Evolutionary conservation across 2,329 filamentous ascomycete species (phyloP), one percentile per base, ranked within the genome.

Genomic region (Septoria petroselini): DNA sequence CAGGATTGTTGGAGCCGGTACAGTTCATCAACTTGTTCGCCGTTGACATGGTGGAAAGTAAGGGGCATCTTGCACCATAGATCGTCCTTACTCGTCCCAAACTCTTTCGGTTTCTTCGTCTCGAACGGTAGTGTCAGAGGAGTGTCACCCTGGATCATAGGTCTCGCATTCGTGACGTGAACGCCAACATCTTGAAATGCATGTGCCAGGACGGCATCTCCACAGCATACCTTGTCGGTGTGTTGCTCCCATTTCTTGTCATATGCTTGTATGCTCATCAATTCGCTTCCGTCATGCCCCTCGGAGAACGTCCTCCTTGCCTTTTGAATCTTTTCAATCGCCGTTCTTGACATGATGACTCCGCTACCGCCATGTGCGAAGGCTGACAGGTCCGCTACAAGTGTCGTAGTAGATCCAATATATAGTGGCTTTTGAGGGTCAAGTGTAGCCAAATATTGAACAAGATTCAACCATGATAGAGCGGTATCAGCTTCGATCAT

Each of bases 401-500:
- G 75, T 56, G 71, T 69, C 57, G 76, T 77, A 52, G 76, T 72
- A 17, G 74, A 75, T 29, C 76, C 79, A 21, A 81, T 70, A 58
- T 77, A 79, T 1, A 72, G 57, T 11, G 69, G 66, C 7, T 58
- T 52, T 4, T 63, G 61, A 2, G 73, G 69, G 45, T 77, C 69
- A 50, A 75, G 71, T 12, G 67, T 71, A 12, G 66, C 65, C 5
- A 79, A 67, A 50, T 76, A 72, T 4, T 70, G 71, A 43, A 76
- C 73, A 19, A 71, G 43, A 19, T 69, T 71, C 29, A 66, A 60
- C 66, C 67, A 71, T 7, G 68, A 63, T 5, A 73, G 53, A 50
- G 71, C 77, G 34, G 76, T 79, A 58, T 80, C 76, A 1, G 73
- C 73, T 55, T 79, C 76, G 38, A 76, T 70, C 58, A 79, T 78